Base-by-base conservation (phyloP, 306 rosid species). In the Sphenostylis stenocarpa region DNA sequence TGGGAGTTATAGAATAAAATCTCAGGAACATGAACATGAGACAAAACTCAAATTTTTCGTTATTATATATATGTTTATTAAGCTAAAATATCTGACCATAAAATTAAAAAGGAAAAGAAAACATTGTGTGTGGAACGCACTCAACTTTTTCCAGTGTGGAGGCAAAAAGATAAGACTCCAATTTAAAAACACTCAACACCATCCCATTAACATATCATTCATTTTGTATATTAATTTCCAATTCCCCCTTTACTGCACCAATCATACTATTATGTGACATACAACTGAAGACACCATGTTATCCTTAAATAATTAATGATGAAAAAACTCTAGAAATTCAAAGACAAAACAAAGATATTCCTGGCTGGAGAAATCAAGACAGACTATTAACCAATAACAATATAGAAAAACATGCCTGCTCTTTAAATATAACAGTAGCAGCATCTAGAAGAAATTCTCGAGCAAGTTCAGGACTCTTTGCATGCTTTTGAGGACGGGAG, bases 381-480 rank as follows among this genome's bases (percentile, higher is more conserved):
- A 70, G 33, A 70, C 41, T 4, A 29, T 26, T 63, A 60, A 31
- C 66, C 36, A 34, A 55, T n/a, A 34, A 74, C 67, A 68, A n/a
- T 74, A 63, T 84, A 39, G 72, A 17, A 38, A 80, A 73, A 85
- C 91, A n/a, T 88, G 75, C 98, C 96, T 96, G 98, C 81, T 96
- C 98, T 84, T 96, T 96, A 67, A 96, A 96, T 74, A 96, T 96
- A 81, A 96, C 98, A 82, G 97, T 88, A 52, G 99, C 99, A 77
- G 98, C 99, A 82, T 92, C 98, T 38, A 96, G 85, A 79, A 96
- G 96, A 84, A 96, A 96, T 70, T 92, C 99, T 44, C 98, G 96
- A 47, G 98, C 99, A 81, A 96, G 99, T 85, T 96, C 98, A 47
- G 99, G 99, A 88, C 99, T 96, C 87, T 96, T 96, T 23, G 99